Percentiles rank a stretch among this genome's conserved stretches.
Evolutionary conservation across 2,329 filamentous ascomycete genomes (phyloP).

Genomic region (Penicillium fuscoglaucum): DNA sequence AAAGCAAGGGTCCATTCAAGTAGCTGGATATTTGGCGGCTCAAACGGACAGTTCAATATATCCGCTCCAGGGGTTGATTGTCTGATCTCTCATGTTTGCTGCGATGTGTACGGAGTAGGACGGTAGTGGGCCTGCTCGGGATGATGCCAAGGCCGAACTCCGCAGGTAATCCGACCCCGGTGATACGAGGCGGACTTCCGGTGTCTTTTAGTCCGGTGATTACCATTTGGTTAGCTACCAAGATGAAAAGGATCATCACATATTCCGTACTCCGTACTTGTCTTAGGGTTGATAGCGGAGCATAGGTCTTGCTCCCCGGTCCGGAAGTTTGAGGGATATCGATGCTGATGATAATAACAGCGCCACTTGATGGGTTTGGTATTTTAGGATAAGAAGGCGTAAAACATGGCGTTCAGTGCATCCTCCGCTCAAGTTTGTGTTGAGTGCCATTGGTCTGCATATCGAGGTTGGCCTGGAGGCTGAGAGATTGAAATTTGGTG

Average conservation of each 20-base stretch:
- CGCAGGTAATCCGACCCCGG: slow-evolving; percentile 1
- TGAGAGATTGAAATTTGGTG: slow-evolving; percentile 30
- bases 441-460: slow-evolving; percentile 32
- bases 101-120: slow-evolving; percentile 8
- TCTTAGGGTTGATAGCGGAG: slow-evolving; percentile 33
- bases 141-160: slow-evolving; percentile 13
- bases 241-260: slow-evolving; percentile 36
- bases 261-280: slow-evolving; percentile 1
- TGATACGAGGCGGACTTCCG: slow-evolving; percentile 3
- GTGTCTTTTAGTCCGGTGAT: slow-evolving; percentile 40
- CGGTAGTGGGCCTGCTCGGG: not conserved
- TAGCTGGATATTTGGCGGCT: not conserved
- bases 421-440: slow-evolving; percentile 27
- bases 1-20: slow-evolving; percentile 9
- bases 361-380: slow-evolving; percentile 18
- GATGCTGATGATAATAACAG: slow-evolving; percentile 32
- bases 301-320: slow-evolving; percentile 40
- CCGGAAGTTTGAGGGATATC: slow-evolving; percentile 45
- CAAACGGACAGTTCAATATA: not conserved
- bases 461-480: slow-evolving; percentile 34
- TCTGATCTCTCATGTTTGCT: not conserved
- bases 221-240: slow-evolving; percentile 44
- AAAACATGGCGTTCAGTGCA: not conserved
- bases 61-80: slow-evolving; percentile 16
- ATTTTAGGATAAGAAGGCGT: slow-evolving; percentile 13